Evolutionary conservation across 1,284 basidiomycete species (phyloP).

Genomic region (Ceratobasidium papillatum): DNA sequence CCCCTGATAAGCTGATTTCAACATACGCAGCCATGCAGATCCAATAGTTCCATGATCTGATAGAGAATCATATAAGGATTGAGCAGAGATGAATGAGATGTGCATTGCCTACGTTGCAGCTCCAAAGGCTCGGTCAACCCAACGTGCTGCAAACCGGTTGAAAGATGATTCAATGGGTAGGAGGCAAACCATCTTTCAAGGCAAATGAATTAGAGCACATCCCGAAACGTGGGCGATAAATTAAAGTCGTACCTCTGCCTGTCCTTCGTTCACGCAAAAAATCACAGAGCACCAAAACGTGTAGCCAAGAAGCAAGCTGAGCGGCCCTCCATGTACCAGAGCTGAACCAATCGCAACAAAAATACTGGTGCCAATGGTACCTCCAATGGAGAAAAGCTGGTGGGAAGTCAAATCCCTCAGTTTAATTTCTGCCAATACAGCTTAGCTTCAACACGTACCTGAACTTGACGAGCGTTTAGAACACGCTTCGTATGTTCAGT

Average conservation of each 20-base stretch:
- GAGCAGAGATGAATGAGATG: not conserved
- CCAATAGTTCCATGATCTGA: slow-evolving; percentile 39
- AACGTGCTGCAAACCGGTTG: slow-evolving; percentile 40
- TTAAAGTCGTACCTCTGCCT: slow-evolving; percentile 28
- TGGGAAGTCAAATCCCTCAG: not conserved
- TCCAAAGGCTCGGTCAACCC: slow-evolving; percentile 40
- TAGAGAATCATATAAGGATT: slow-evolving; percentile 4
- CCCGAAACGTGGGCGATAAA: not conserved
- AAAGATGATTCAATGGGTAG: slow-evolving; percentile 42
- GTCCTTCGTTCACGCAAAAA: slow-evolving; percentile 41
- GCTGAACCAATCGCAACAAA: slow-evolving; percentile 31
- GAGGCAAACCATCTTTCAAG: slow-evolving; percentile 39
- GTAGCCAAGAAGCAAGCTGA: slow-evolving; percentile 36
- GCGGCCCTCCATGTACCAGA: slow-evolving; percentile 22
- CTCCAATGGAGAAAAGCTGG: slow-evolving; percentile 38
- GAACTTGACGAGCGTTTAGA: slow-evolving; percentile 36
- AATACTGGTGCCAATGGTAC: slow-evolving; percentile 35
- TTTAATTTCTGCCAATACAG: not conserved
- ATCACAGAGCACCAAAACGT: slow-evolving; percentile 39
- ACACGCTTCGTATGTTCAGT: slow-evolving; percentile 34
- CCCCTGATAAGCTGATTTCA: not conserved
- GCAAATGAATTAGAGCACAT: slow-evolving; percentile 1
- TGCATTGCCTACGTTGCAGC: slow-evolving; percentile 31
- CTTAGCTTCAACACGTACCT: not conserved
- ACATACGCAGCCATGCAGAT: slow-evolving; percentile 36